Percentiles rank a stretch among this genome's conserved stretches.
Conservation (phyloP, 2,329 filamentous ascomycete genomes). For the Aureobasidium sp. region DNA sequence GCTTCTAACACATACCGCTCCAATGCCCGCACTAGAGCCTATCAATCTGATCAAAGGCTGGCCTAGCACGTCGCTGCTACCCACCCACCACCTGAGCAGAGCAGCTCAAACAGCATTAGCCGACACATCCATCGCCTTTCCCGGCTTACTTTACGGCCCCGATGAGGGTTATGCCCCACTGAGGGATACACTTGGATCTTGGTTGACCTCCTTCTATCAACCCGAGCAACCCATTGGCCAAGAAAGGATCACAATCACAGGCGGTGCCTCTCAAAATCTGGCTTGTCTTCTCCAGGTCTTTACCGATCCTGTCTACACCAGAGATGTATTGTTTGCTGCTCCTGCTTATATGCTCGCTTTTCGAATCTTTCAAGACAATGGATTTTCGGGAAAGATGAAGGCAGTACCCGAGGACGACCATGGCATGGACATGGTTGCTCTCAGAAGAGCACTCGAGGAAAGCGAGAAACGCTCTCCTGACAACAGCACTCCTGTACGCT, state of each 20-base stretch:
- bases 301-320: conserved; percentile 68
- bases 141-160: conserved; percentile 70
- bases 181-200: conserved; percentile 58
- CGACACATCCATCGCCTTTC: conserved; percentile 49
- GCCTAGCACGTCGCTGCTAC: conserved; percentile 58
- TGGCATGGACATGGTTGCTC: conserved; percentile 60
- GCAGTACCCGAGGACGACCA: conserved; percentile 70
- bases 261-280: conserved; percentile 76
- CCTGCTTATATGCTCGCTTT: conserved; percentile 81
- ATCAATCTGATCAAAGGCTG: conserved; percentile 64
- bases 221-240: conserved; percentile 36
- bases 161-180: conserved; percentile 67
- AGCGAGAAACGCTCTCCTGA: conserved; percentile 36
- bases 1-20: background rate
- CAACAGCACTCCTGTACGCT: conserved; percentile 12
- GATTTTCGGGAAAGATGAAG: conserved; percentile 56
- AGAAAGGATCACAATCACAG: conserved; percentile 68
- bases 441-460: conserved; percentile 44
- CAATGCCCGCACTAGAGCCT: conserved; percentile 17
- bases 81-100: conserved; percentile 51
- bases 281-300: conserved; percentile 71
- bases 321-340: conserved; percentile 69
- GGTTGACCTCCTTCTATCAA: conserved; percentile 58
- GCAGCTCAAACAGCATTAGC: conserved; percentile 56
- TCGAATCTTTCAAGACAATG: conserved; percentile 74